Conservation (phyloP, 164 flowering plant genomes). For the Tinospora cordifolia region DNA sequence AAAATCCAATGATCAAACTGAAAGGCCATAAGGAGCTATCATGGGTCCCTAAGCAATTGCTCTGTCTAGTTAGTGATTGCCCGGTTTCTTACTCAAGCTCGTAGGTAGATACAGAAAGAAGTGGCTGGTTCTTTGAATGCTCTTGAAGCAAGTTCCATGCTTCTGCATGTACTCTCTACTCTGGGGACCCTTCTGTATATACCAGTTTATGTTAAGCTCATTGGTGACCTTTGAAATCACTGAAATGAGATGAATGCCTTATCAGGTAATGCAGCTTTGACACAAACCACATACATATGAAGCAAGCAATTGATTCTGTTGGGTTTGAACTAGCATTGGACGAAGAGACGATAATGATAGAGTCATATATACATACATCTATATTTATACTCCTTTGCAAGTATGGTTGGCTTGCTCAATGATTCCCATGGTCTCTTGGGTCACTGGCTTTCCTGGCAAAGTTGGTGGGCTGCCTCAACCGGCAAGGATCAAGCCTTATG, state of each 20-base stretch:
- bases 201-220: neutral
- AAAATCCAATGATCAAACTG: slow-evolving; percentile 16
- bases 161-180: neutral
- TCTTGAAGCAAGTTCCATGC: neutral
- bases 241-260: neutral
- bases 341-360: neutral
- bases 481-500: neutral
- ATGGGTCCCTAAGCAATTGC: neutral
- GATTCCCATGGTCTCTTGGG: neutral
- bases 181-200: neutral
- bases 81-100: neutral
- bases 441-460: neutral
- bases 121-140: neutral
- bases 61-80: neutral
- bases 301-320: neutral
- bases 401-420: neutral
- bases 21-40: slow-evolving; percentile 16
- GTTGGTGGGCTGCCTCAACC: neutral
- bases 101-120: neutral
- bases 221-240: neutral
- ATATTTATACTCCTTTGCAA: neutral
- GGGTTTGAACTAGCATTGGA: neutral
- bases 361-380: no score
- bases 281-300: neutral
- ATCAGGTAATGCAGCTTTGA: neutral